These are phyloP conservation scores for Turnera subulata DNA, from an alignment of 345 rosid genomes.

Conservation along the genomic window DNA sequence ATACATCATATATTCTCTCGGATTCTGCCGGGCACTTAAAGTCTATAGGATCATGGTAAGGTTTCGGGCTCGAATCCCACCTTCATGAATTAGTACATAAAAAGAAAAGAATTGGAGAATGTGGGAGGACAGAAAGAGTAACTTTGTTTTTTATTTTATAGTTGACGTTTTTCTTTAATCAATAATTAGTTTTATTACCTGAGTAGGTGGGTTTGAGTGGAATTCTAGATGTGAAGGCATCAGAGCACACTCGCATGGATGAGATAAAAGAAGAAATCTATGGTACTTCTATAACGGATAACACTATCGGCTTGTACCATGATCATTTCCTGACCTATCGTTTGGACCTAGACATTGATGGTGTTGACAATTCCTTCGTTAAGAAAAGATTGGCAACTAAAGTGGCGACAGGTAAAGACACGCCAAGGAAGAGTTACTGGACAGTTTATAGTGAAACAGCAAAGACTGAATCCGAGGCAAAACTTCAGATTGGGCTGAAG, in stretches of 20 bases:
- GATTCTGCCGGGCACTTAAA: too few species aligned
- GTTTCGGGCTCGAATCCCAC: too few species aligned
- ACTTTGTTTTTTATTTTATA: too few species aligned
- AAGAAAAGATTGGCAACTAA: constrained; percentile 36
- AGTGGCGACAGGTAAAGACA: constrained; percentile 4
- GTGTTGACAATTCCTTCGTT: constrained; percentile 38
- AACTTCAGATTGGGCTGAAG: constrained; percentile 22
- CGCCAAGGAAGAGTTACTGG: constrained; percentile 59
- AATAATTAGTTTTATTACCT: background rate
- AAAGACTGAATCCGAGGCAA: constrained; percentile 41
- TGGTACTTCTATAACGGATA: constrained; percentile 43
- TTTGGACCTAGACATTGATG: constrained; percentile 56
- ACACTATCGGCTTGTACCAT: constrained; percentile 40
- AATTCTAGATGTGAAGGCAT: constrained; percentile 37
- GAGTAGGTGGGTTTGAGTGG: constrained; percentile 52
- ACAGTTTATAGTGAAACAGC: constrained; percentile 34
- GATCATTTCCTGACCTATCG: constrained; percentile 49
- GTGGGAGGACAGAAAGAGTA: too few species aligned
- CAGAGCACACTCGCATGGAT: constrained; percentile 19
- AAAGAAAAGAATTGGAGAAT: too few species aligned
- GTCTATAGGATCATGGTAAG: too few species aligned
- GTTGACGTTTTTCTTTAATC: too few species aligned
- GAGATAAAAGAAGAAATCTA: constrained; percentile 35
- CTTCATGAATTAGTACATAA: too few species aligned
- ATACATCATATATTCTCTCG: too few species aligned